A percentile compares a stretch with the other conserved stretches of the same genome.
These are phyloP conservation scores for Terfezia claveryi DNA, from an alignment of 495 filamentous ascomycete genomes.

Conservation along the genomic window DNA sequence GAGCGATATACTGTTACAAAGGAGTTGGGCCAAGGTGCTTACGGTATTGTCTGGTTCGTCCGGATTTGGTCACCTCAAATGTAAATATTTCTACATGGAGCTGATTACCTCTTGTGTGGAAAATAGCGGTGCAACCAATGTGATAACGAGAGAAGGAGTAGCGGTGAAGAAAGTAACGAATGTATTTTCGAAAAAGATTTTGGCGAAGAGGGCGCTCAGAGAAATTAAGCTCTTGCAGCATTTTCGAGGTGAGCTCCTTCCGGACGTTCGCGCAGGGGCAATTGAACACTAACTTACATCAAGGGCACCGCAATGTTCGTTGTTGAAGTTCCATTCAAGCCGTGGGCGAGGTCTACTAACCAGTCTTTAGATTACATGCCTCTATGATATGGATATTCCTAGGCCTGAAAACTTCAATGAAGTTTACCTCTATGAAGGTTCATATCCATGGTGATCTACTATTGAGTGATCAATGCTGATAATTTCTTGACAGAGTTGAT, in stretches of 20 bases:
- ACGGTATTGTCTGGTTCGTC: conserved; percentile 90
- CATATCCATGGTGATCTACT: conserved; percentile 1
- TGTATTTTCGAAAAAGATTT: conserved; percentile 99
- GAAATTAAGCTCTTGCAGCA: conserved; percentile 98
- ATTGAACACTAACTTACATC: not conserved
- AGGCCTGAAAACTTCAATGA: conserved; percentile 97
- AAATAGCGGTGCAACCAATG: conserved; percentile 72
- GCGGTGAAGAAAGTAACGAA: conserved; percentile 99
- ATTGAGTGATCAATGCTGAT: not conserved
- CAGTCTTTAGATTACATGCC: conserved; percentile 63
- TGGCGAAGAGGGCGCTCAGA: conserved; percentile 88
- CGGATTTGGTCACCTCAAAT: conserved; percentile 4
- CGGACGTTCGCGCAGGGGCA: too few species aligned
- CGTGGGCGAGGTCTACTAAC: conserved; percentile 10
- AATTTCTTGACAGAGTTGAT: conserved; percentile 51
- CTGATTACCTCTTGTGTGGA: not conserved
- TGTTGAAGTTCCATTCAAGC: not conserved
- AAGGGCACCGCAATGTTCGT: conserved; percentile 42
- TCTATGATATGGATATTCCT: conserved; percentile 99
- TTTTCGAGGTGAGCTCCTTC: conserved; percentile 42
- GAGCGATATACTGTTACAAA: conserved; percentile 97
- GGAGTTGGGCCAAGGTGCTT: conserved; percentile 92
- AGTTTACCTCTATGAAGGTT: conserved; percentile 95
- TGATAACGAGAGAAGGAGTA: conserved; percentile 78
- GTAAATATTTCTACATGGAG: not conserved